Evolutionary conservation across 1,284 basidiomycete genomes (phyloP).

Genomic region (Boletus semigastroideus): DNA sequence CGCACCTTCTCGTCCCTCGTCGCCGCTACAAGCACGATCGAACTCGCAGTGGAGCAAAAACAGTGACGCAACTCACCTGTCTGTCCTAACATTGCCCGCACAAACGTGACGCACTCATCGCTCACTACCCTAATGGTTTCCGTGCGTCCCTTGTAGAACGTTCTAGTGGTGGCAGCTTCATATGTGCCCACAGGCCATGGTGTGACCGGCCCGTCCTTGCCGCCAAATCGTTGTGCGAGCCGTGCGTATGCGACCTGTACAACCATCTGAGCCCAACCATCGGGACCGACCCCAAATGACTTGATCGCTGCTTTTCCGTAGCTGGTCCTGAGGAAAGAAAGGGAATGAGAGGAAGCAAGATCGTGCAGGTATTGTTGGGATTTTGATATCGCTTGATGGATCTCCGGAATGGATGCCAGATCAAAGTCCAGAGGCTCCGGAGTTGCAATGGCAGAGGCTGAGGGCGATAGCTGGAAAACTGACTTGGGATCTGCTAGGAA

Average conservation of each 20-base stretch:
- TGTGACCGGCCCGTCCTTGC: constrained; percentile 38
- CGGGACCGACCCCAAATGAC: constrained; percentile 79
- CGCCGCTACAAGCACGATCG: constrained; percentile 9
- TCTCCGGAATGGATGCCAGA: constrained; percentile 45
- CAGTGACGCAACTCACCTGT: constrained; percentile 17
- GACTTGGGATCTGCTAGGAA: constrained; percentile 60
- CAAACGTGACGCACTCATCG: constrained; percentile 71
- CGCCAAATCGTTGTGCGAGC: constrained; percentile 40
- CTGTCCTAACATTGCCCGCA: constrained; percentile 66
- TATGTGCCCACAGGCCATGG: constrained; percentile 66
- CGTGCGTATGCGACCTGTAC: constrained; percentile 84
- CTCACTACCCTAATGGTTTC: constrained; percentile 84
- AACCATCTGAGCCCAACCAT: constrained; percentile 92
- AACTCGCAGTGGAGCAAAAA: background rate
- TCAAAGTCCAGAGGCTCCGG: constrained; percentile 64
- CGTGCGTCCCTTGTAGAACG: constrained; percentile 84
- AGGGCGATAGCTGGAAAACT: constrained; percentile 46
- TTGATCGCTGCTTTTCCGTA: constrained; percentile 93
- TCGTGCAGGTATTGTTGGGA: constrained; percentile 59
- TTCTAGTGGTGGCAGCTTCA: constrained; percentile 84
- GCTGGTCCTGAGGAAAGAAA: constrained; percentile 65
- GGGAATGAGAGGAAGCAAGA: constrained; percentile 66
- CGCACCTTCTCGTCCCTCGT: constrained; percentile 47
- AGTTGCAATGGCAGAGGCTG: constrained; percentile 26
- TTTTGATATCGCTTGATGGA: constrained; percentile 47